Evolutionary conservation across 805 yeast genomes (phyloP).

Genomic region (Vanderwaltozyma verrucispora): DNA sequence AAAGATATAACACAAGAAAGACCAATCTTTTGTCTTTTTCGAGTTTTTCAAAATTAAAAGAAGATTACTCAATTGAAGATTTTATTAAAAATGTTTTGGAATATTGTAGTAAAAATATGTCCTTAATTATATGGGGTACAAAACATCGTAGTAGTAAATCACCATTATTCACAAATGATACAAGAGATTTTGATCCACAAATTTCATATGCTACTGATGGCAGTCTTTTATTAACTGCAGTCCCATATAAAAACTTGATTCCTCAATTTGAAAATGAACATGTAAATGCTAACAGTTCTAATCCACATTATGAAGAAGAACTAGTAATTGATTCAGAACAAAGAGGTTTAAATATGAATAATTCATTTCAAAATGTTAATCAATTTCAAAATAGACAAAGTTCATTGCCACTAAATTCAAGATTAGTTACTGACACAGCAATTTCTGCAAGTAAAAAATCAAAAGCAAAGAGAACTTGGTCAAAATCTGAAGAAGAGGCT

Average conservation of each 20-base stretch:
- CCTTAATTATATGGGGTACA: constrained; percentile 62
- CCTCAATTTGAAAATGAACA: neutral
- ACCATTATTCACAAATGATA: constrained; percentile 8
- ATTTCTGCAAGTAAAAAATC: constrained; percentile 17
- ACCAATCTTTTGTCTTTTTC: constrained; percentile 42
- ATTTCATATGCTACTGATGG: constrained; percentile 1
- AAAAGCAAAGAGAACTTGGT: constrained; percentile 46
- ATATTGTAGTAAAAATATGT: constrained; percentile 65
- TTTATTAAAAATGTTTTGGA: constrained; percentile 73
- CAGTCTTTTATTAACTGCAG: neutral
- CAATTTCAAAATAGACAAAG: too few species aligned
- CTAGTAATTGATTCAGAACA: neutral
- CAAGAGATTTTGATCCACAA: neutral
- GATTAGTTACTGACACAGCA: constrained; percentile 16
- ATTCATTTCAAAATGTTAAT: neutral
- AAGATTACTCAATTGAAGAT: constrained; percentile 74
- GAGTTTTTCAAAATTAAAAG: constrained; percentile 44
- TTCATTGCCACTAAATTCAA: neutral
- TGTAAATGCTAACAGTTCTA: too few species aligned
- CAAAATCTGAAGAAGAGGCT: constrained; percentile 79
- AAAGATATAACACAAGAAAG: constrained; percentile 61
- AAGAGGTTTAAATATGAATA: neutral
- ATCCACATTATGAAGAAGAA: neutral
- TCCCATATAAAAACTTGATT: neutral
- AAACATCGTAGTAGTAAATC: constrained; percentile 29